Conservation (phyloP, 139 green algal genomes). For the Chlamydomonas schloesseri region DNA sequence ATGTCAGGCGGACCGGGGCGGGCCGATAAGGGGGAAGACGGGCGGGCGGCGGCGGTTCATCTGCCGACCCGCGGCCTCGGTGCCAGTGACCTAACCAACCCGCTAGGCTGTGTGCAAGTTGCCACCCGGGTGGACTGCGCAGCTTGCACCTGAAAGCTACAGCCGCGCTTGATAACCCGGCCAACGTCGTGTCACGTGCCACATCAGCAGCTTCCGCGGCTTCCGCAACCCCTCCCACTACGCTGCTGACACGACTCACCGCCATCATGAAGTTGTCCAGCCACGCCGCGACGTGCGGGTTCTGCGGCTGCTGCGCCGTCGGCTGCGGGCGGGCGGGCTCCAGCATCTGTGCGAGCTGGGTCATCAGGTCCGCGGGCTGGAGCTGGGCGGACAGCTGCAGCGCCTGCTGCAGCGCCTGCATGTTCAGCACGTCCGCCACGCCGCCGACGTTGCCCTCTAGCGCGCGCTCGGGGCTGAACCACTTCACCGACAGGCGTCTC, state of each 20-base stretch:
- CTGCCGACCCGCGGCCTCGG: no score
- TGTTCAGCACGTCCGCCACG: constrained; percentile 3
- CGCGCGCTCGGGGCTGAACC: constrained; percentile 45
- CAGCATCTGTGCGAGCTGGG: constrained; percentile 25
- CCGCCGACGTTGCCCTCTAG: constrained; percentile 12
- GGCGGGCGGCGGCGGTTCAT: no score
- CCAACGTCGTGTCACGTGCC: no score
- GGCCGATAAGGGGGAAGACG: no score
- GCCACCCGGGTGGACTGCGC: no score
- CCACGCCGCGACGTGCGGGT: constrained; percentile 20
- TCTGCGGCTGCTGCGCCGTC: background rate
- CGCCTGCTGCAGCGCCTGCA: constrained; percentile 28
- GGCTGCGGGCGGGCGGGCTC: background rate
- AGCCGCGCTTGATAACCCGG: no score
- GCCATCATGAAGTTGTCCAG: constrained; percentile 38
- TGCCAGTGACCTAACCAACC: no score
- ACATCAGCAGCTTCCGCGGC: no score
- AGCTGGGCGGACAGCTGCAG: background rate
- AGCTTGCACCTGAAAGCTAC: no score
- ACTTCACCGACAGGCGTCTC: constrained; percentile 28
- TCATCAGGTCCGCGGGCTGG: constrained; percentile 32
- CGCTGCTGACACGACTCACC: background rate
- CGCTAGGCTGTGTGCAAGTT: no score
- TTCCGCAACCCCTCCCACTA: no score
- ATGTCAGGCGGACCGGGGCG: no score